A percentile compares a stretch with the other conserved stretches of the same genome.
These are phyloP conservation scores for Penicillium sp. DNA, from an alignment of 2,329 filamentous ascomycete genomes.

Conservation along the genomic window DNA sequence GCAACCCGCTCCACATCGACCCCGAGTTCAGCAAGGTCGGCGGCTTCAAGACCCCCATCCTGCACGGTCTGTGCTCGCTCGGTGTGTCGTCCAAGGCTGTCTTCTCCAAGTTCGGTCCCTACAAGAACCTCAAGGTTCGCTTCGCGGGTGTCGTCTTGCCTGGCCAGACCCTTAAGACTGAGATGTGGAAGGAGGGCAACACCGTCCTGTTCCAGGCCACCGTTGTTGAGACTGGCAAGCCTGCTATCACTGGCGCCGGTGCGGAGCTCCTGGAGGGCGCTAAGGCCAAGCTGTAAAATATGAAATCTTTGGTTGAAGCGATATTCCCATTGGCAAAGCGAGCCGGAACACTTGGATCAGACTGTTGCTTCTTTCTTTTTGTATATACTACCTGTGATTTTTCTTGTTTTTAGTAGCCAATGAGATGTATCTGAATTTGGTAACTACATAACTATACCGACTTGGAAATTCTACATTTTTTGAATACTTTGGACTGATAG, in stretches of 20 bases:
- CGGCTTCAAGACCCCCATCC: constrained; percentile 89
- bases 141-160: constrained; percentile 84
- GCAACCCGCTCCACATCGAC: constrained; percentile 96
- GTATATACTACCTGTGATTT: constrained; percentile 24
- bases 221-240: constrained; percentile 90
- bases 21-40: constrained; percentile 91
- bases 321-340: constrained; percentile 18
- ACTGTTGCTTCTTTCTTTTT: constrained; percentile 21
- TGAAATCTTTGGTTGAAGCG: constrained; percentile 19
- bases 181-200: constrained; percentile 89
- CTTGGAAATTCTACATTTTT: not conserved
- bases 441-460: not conserved
- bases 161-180: constrained; percentile 84
- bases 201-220: constrained; percentile 81
- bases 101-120: constrained; percentile 75
- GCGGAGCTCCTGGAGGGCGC: constrained; percentile 65
- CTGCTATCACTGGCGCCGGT: constrained; percentile 77
- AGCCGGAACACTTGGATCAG: constrained; percentile 17
- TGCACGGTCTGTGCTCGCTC: constrained; percentile 96
- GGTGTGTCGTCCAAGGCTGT: constrained; percentile 90
- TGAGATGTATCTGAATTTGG: not conserved
- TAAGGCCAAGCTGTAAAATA: constrained; percentile 53
- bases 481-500: not conserved
- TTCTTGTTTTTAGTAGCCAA: constrained; percentile 2
- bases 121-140: constrained; percentile 89